A percentile compares a stretch with the other conserved stretches of the same genome.
Evolutionary conservation across 805 yeast species (phyloP).

Genomic region (Kodamaea neixiangensis): DNA sequence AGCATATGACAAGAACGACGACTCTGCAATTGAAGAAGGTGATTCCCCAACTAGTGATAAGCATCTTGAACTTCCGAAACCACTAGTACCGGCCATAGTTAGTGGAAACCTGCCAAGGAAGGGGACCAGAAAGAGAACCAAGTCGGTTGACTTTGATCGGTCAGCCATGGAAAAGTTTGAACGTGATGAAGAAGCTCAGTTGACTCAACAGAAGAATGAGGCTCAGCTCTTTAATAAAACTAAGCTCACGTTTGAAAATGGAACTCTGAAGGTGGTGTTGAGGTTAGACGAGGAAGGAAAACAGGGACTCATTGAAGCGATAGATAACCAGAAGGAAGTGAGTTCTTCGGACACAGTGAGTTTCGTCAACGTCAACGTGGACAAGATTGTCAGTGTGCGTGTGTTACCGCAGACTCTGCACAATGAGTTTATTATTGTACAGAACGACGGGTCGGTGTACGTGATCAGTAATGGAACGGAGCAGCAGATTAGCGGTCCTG

Average conservation of each 20-base stretch:
- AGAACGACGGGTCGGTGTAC: constrained; percentile 10
- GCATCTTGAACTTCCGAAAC: not conserved
- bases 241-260: constrained; percentile 1
- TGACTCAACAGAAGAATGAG: not conserved
- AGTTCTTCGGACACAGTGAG: constrained; percentile 9
- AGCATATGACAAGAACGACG: not conserved
- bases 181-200: constrained; percentile 3
- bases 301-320: constrained; percentile 1
- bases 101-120: not conserved
- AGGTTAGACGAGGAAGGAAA: constrained; percentile 4
- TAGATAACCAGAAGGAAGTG: not conserved
- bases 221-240: not conserved
- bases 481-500: constrained; percentile 12
- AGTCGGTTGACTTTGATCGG: constrained; percentile 8
- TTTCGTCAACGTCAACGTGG: constrained; percentile 8
- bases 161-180: constrained; percentile 9
- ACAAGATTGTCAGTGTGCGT: constrained; percentile 8
- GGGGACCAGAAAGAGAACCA: constrained; percentile 19
- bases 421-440: constrained; percentile 7
- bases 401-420: constrained; percentile 9
- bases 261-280: constrained; percentile 9
- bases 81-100: not conserved
- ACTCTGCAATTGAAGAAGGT: not conserved
- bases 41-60: not conserved
- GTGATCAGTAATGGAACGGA: constrained; percentile 4